Base-by-base conservation (phyloP, 1,284 basidiomycete species). In the Volvariella volvacea region DNA sequence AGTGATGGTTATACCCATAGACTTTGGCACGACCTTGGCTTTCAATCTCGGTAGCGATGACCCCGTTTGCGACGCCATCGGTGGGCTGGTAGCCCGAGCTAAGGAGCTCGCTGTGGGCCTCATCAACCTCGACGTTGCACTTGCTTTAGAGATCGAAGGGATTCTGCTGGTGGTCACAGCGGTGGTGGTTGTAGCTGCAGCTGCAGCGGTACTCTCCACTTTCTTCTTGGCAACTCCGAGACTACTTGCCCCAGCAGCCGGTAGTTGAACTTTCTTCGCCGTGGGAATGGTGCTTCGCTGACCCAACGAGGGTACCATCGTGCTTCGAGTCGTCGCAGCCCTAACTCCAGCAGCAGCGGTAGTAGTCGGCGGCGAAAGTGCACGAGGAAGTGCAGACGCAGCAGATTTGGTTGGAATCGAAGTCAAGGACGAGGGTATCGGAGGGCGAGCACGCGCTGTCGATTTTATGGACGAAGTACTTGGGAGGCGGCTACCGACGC, bases 101-200 rank as follows among this genome's bases (percentile, higher is more conserved):
- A 88, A 65, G 1, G 86, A 89, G 52, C 84, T 84, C 2, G 81
- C 85, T 1, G 86, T 88, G 0, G 85, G 85, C 0, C 83, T 82
- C 42, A 80, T 63, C 12, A 88, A 65, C 17, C 80, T 74, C 12
- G 55, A 55, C 17, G 55, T 56, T 16, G 47, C 45, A n/a, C n/a
- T n/a, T n/a, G n/a, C n/a, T n/a, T n/a, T n/a, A 7, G 54, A 55
- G 14, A 17, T 12, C 4, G 37, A 8, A 9, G 17, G 43, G n/a
- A 20, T 39, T 22, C 21, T 33, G 4, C 38, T 36, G 4, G n/a
- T 17, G 8, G 16, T n/a, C n/a, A n/a, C n/a, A n/a, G n/a, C n/a
- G n/a, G n/a, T n/a, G n/a, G n/a, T n/a, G n/a, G n/a, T n/a, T n/a
- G 44, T 44, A 7, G 48, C 44, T 4, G 43, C 15, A 20, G 45